Evolutionary conservation across 805 yeast genomes (phyloP).

Genomic region (Phaffomyces thermotolerans): DNA sequence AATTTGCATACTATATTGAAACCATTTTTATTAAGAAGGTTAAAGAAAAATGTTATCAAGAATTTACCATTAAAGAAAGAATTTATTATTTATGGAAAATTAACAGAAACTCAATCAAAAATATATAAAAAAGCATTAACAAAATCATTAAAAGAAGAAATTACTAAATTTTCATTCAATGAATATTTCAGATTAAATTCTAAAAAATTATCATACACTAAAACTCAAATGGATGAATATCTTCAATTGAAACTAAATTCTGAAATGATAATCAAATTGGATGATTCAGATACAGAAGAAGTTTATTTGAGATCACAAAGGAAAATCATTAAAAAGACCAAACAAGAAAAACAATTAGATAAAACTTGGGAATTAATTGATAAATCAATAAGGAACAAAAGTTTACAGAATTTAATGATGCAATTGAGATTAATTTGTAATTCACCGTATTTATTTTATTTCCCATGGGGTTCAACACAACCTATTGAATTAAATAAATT

Average conservation of each 20-base stretch:
- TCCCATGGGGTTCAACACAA: conserved; percentile 55
- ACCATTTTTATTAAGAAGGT: conserved; percentile 79
- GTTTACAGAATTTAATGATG: conserved; percentile 65
- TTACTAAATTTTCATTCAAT: conserved; percentile 40
- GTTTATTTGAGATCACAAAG: conserved; percentile 9
- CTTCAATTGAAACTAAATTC: conserved; percentile 32
- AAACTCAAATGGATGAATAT: conserved; percentile 34
- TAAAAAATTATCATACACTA: conserved; percentile 9
- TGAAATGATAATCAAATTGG: conserved; percentile 12
- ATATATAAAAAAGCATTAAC: conserved; percentile 49
- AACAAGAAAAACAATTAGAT: conserved; percentile 10
- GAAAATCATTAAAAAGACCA: conserved; percentile 1
- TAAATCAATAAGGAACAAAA: conserved; percentile 41
- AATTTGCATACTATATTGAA: conserved; percentile 82
- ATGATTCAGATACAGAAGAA: conserved; percentile 10
- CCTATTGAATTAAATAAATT: conserved; percentile 34
- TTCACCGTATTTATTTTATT: conserved; percentile 77
- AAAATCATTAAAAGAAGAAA: conserved; percentile 35
- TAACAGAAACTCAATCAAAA: conserved; percentile 56
- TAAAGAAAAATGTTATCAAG: conserved; percentile 65
- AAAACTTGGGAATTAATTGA: conserved; percentile 19
- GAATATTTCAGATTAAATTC: conserved; percentile 43
- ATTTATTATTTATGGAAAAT: conserved; percentile 67
- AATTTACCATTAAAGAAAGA: conserved; percentile 85
- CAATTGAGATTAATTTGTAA: conserved; percentile 81